These are phyloP conservation scores for Pyrus betulifolia DNA, from an alignment of 306 rosid genomes.

Conservation along the genomic window DNA sequence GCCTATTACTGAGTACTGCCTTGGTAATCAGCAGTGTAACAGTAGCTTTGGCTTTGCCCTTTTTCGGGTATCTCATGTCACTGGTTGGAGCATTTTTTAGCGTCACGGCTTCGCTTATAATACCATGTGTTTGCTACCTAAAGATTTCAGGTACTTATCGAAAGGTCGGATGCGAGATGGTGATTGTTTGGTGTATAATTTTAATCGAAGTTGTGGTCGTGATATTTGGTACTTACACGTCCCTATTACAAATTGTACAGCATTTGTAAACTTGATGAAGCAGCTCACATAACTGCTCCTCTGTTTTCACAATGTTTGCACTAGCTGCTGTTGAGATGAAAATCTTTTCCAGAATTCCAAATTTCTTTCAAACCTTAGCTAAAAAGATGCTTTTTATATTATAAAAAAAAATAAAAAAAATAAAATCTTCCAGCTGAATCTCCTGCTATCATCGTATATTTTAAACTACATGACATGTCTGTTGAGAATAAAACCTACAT, in stretches of 20 bases:
- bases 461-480: too few relatives aligned
- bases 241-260: constrained; percentile 33
- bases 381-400: too few relatives aligned
- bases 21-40: constrained; percentile 40
- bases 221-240: constrained; percentile 42
- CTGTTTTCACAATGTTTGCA: too few relatives aligned
- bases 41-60: constrained; percentile 43
- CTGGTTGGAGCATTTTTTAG: constrained; percentile 64
- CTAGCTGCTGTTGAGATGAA: too few relatives aligned
- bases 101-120: constrained; percentile 47
- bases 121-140: constrained; percentile 65
- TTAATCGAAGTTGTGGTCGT: constrained; percentile 27
- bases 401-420: too few relatives aligned
- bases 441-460: too few relatives aligned
- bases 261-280: neutral
- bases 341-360: neutral
- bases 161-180: constrained; percentile 25
- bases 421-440: too few relatives aligned
- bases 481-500: too few relatives aligned
- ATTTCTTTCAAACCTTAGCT: neutral
- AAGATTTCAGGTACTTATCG: constrained; percentile 45
- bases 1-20: constrained; percentile 22
- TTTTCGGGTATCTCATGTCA: constrained; percentile 52
- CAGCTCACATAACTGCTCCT: too few relatives aligned
- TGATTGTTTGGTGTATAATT: constrained; percentile 17